Base-by-base conservation (phyloP, 352 stramenopile species). In the Phytophthora colocasiae region DNA sequence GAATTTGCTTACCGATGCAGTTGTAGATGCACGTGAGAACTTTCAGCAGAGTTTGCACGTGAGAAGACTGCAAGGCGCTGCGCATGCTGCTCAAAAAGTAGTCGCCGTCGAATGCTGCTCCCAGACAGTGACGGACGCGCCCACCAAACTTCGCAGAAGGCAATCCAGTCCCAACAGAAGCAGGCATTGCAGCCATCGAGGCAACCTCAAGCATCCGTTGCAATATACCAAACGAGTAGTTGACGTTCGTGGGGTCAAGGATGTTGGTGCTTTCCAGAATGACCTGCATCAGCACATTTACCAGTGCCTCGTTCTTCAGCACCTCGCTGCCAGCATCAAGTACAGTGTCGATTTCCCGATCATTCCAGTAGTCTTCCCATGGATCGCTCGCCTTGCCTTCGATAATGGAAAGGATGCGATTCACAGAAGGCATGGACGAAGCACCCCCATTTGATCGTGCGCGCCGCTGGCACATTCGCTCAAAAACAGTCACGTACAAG, bases 1-100 rank as follows among this genome's bases (percentile, higher is more conserved):
- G 8, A 39, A 38, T 11, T 34, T 36, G 31, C 75, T 48, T 75
- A 95, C 85, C 87, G 22, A 92, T 81, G 40, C 81, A 91, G 48
- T 86, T 93, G 66, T 96, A 96, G 17, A 96, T 74, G 57, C 88
- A 96, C 17, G 87, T 93, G 17, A 96, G 78, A 47, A 92, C 77
- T 70, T 96, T 96, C 47, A 96, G 80, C 48, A 96, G 64, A 24
- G 87, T 94, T 76, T 96, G 85, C 7, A 94, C 87, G 43, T 96
- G 87, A 0, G 75, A 79, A 11, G 87, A 94, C 44, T 89, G 69
- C 9, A 96, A 64, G 4, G 87, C 85, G 29, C 65, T 85, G n/a
- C 83, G 83, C 74, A 96, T 84, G 24, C 78, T 85, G 27, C 44
- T 61, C 46, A 92, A 63, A 61, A 92, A 96, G 48, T 90, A 92